Conservation (phyloP, 169 alveolate species). For the Babesia sp. region DNA sequence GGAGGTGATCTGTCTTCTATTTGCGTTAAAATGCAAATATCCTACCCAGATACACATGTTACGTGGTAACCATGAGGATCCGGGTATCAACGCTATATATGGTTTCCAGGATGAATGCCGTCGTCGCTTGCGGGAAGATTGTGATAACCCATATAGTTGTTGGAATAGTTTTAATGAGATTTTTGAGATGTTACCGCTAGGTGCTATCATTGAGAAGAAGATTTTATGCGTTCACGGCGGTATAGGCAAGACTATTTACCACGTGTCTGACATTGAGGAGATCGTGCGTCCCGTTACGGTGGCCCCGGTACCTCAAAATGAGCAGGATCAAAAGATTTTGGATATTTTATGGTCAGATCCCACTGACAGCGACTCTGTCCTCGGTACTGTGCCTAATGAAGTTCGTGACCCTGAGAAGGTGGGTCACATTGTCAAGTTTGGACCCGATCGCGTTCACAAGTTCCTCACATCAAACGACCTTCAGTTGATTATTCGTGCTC, state of each 20-base stretch:
- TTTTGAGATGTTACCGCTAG: conserved; percentile 98
- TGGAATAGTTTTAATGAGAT: conserved; percentile 93
- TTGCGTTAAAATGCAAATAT: conserved; percentile 94
- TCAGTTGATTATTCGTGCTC: conserved; percentile 92
- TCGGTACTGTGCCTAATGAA: conserved; percentile 96
- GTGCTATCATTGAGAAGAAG: conserved; percentile 96
- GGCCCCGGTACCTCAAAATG: conserved; percentile 89
- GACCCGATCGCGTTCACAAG: conserved; percentile 91
- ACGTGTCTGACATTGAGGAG: conserved; percentile 87
- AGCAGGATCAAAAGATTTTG: conserved; percentile 84
- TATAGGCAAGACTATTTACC: conserved; percentile 90
- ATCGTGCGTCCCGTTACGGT: conserved; percentile 93
- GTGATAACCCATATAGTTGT: conserved; percentile 90
- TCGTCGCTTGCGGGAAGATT: conserved; percentile 94
- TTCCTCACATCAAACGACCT: conserved; percentile 85
- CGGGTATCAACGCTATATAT: conserved; percentile 95
- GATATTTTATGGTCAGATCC: conserved; percentile 94
- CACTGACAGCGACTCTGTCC: conserved; percentile 96
- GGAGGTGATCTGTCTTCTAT: conserved; percentile 91
- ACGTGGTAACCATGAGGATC: conserved; percentile 99
- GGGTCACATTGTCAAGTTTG: conserved; percentile 98
- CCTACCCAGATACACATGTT: conserved; percentile 97
- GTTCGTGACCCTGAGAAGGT: conserved; percentile 98
- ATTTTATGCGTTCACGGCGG: conserved; percentile 99
- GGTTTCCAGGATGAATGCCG: conserved; percentile 99